Base-by-base conservation (phyloP, 768 basidiomycete genomes). In the Tricholoma hemisulphureum region DNA sequence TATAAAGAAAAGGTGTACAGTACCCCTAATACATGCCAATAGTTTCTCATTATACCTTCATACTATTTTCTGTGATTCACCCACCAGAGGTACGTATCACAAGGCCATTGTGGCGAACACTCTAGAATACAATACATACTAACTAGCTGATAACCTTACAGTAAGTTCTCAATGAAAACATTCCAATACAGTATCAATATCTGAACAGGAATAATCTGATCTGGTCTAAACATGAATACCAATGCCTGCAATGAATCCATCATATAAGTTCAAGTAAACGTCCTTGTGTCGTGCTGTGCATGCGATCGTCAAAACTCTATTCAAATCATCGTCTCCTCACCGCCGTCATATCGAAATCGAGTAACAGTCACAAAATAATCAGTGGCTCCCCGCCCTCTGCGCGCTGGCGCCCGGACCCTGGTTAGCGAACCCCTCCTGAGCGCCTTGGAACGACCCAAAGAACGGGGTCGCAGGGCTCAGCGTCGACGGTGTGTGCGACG, bases 391-490 rank as follows among this genome's bases (percentile, higher is more conserved):
- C 14, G 53, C 28, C 20, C 53, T 49, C 49, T 49, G 46, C 24
- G 26, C 26, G 18, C 46, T 14, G 6, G 43, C 21, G 18, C 26
- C 16, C 1, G n/a, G 48, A n/a, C 41, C 20, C 18, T 32, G 41
- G 18, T 16, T 13, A 32, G 20, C 9, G 53, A 49, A 32, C 16
- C 55, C 41, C 34, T 43, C 45, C 56, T 58, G 55, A 21, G 51
- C 52, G 2, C 61, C 61, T n/a, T 49, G 70, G 65, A 88, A 87
- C 7, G 83, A 81, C 24, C 82, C 81, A 70, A 88, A 85, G 73
- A 87, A 89, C 10, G 87, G 87, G 10, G 87, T 89, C 10, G 85
- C 81, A 16, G 87, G 87, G 65, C 87, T 88, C 55, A 88, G 75
- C 26, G 84, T 87, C 35, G 84, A 83, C 14, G 85, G 82, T 24